Conservation (phyloP, 192 early-diverging fungal species). For the Coemansia sp. region DNA sequence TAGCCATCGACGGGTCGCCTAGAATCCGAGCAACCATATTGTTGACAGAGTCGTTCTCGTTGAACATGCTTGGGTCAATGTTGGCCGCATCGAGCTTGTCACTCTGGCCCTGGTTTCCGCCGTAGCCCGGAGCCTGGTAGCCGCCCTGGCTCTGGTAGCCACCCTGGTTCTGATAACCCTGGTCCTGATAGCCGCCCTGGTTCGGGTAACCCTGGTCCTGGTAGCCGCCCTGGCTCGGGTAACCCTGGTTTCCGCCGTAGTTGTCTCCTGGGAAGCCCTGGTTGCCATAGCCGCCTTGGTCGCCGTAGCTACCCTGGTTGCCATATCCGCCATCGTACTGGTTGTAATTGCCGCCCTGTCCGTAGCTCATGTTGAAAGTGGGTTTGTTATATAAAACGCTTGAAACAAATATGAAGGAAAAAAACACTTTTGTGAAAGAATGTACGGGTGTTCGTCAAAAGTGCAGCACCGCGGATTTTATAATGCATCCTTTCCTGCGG, state of each 20-base stretch:
- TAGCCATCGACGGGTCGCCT: conserved; percentile 3
- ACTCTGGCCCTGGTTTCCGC: conserved; percentile 1
- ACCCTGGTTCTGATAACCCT: conserved; percentile 5
- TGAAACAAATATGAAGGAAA: not conserved
- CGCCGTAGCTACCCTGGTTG: conserved; percentile 17
- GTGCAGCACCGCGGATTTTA: not conserved
- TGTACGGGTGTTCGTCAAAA: not conserved
- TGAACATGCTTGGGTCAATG: not conserved
- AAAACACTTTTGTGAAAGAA: not conserved
- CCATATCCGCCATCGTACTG: not conserved
- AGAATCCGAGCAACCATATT: conserved; percentile 9
- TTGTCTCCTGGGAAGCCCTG: conserved; percentile 7
- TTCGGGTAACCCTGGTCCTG: conserved; percentile 7
- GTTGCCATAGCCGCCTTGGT: conserved; percentile 21
- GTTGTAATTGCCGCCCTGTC: not conserved
- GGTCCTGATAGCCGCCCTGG: conserved; percentile 8
- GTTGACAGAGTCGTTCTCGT: conserved; percentile 12
- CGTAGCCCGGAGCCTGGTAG: conserved; percentile 8
- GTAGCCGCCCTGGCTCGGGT: not conserved
- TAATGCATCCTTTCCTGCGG: not conserved
- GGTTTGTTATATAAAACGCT: conserved; percentile 4
- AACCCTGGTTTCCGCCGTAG: conserved; percentile 17
- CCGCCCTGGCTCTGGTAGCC: conserved; percentile 9
- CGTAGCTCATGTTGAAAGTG: conserved; percentile 5
- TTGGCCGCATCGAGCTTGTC: not conserved